Base-by-base conservation (phyloP, 2,329 filamentous ascomycete species). In the Xylariales sp. region DNA sequence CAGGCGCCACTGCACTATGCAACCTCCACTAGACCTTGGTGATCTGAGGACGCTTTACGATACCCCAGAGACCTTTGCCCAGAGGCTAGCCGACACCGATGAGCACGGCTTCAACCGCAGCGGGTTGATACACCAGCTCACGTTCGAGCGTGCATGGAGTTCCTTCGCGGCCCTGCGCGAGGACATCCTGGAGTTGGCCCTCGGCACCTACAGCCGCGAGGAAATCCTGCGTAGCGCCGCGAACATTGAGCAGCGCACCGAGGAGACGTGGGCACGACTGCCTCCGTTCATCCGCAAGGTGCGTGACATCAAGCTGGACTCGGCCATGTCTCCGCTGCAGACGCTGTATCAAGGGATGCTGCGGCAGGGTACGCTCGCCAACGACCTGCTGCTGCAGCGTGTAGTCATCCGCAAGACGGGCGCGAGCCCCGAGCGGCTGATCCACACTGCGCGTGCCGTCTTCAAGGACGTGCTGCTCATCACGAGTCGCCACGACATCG, bases 121-220 rank as follows among this genome's bases (percentile, higher is more conserved):
- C 0, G 53, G 49, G 3, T 46, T 40, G n/a, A 33, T 58, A 28
- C 41, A 46, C 16, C 45, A 52, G 5, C 44, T 45, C 2, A 56
- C 52, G 7, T 56, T 47, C 45, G 29, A 50, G 38, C 52, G 53
- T 14, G 41, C 42, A 2, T 57, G 53, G 49, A 29, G 52, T 15
- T 45, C 45, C 5, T 53, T 55, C 17, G 46, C 51, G 13, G 47
- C 46, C 0, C 38, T 34, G 5, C 49, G 59, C 13, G 59, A 61
- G 43, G 59, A 61, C n/a, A 51, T 61, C 15, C 48, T 62, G 38
- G 58, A 62, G 40, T 44, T 62, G 21, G 52, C 59, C 4, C 38
- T 62, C 2, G 52, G 51, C 3, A 41, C 50, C 10, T 58, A 60
- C 29, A 54, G 51, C 1, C 46, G 48, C 18, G 56, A 62, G 13